phyloP scores from a whole-genome alignment of 106 monocot genomes.

The Agapanthus africanus region DNA sequence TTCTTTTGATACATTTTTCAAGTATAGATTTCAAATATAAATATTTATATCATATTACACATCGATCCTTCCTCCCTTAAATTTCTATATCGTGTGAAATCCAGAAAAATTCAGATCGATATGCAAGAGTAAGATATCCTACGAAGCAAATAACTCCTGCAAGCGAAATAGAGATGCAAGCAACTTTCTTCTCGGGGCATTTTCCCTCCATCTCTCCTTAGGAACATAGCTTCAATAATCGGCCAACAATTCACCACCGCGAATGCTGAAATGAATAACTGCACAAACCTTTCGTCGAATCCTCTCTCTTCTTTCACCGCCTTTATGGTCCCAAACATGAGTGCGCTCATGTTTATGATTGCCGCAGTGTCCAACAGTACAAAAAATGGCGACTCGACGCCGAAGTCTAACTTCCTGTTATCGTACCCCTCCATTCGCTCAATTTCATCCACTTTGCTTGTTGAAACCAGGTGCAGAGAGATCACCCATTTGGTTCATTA shows the following conservation, averaged over 20 bases:
- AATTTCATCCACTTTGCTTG: conserved; percentile 46
- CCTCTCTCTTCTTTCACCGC: conserved; percentile 7
- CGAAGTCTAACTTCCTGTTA: conserved; percentile 39
- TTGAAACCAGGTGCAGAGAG: conserved; percentile 39
- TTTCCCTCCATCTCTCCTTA: conserved; percentile 46
- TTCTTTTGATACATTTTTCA: no score
- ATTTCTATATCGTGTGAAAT: no score
- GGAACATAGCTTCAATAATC: conserved; percentile 49
- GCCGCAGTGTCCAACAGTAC: conserved; percentile 34
- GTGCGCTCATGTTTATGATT: conserved; percentile 30
- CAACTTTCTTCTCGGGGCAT: conserved; percentile 41
- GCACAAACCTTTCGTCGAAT: conserved; percentile 31
- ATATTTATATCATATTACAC: no score
- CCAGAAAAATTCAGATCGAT: no score
- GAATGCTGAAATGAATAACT: conserved; percentile 50
- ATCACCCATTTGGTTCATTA: conserved; percentile 33
- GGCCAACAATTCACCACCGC: conserved; percentile 45
- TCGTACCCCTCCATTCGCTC: conserved; percentile 32
- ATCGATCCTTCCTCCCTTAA: no score
- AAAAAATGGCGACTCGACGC: conserved; percentile 41
- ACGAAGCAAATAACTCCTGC: conserved; percentile 15
- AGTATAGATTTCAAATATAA: no score
- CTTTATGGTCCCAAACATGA: conserved; percentile 21
- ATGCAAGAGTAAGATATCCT: conserved; percentile 12
- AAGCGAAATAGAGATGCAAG: conserved; percentile 13